These are phyloP conservation scores for Ehretia macrophylla DNA, from an alignment of 257 asterid genomes.

Conservation along the genomic window DNA sequence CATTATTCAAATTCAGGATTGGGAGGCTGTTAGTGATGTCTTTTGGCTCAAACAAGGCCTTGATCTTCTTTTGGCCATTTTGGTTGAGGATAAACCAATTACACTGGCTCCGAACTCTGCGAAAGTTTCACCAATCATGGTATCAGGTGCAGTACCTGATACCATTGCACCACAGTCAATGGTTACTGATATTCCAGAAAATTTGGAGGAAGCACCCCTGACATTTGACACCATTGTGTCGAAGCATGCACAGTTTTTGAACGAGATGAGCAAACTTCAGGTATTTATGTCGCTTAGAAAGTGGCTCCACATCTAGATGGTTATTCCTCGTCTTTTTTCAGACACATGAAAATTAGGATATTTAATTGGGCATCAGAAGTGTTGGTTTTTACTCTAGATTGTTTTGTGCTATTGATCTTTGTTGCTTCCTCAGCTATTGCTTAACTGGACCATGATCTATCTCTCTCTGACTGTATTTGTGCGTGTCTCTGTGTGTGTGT, in stretches of 20 bases:
- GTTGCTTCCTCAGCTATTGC: background rate
- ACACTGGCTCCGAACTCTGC: slow-evolving; percentile 97
- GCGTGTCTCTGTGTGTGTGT: too few species aligned
- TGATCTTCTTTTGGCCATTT: slow-evolving; percentile 93
- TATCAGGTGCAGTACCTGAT: slow-evolving; percentile 49
- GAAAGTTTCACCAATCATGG: slow-evolving; percentile 71
- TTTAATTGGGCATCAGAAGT: too few species aligned
- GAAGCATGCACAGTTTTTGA: slow-evolving; percentile 81
- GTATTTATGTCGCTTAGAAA: slow-evolving; percentile 28
- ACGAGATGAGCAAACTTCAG: slow-evolving; percentile 90
- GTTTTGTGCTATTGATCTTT: background rate
- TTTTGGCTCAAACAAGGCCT: slow-evolving; percentile 99
- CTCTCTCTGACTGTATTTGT: background rate
- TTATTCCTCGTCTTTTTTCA: background rate
- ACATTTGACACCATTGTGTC: slow-evolving; percentile 74
- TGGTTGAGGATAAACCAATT: slow-evolving; percentile 91
- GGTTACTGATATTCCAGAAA: slow-evolving; percentile 69
- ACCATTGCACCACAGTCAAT: slow-evolving; percentile 68
- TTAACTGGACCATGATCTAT: too few species aligned
- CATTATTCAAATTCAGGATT: slow-evolving; percentile 89
- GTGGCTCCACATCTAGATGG: background rate
- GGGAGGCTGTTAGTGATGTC: slow-evolving; percentile 98
- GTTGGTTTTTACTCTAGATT: too few species aligned
- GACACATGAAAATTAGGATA: too few species aligned
- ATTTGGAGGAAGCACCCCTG: slow-evolving; percentile 71